Base-by-base conservation (phyloP, 192 early-diverging fungal species). In the Entomortierella beljakovae region DNA sequence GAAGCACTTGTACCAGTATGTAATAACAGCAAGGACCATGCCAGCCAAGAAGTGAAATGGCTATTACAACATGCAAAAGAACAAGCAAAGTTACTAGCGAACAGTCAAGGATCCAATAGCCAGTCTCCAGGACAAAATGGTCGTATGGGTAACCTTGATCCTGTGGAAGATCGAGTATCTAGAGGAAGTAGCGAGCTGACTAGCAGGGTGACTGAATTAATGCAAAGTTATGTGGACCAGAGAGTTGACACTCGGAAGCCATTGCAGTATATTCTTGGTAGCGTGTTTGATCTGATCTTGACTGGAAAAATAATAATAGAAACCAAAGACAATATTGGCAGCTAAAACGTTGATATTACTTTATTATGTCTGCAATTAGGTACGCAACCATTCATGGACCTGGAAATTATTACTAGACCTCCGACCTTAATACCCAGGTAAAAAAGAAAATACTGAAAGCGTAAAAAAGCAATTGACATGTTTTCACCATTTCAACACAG, bases 181-280 rank as follows among this genome's bases (percentile, higher is more conserved):
- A 52, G 31, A 22, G 15, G 8, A 0, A 48, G n/a, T n/a, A n/a
- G 48, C 29, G 18, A 34, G 25, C 43, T 85, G 1, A 60, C 74
- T 23, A 55, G 56, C 2, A 6, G 43, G 0, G 86, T 85, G 66
- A 48, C 71, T 51, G 15, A 58, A 3, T 63, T 71, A 43, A 64
- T 89, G 57, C 62, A 80, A 8, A 34, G 51, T 7, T 80, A 73
- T 52, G 83, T 94, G 8, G 63, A 71, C 2, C 85, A 93, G 43
- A 86, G 93, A 20, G 82, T 84, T 0, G 76, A 90, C 8, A 64
- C 64, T 16, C 85, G 91, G 59, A 96, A 94, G 74, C 97, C 96
- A 9, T 81, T 99, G 52, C 97, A 99, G 80, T 99, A 99, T 71
- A 93, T 99, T 42, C 71, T 98, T 25, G 86, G 86, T 85, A 83